Base-by-base conservation (phyloP, 106 monocot species). In the Iris macrosiphon region DNA sequence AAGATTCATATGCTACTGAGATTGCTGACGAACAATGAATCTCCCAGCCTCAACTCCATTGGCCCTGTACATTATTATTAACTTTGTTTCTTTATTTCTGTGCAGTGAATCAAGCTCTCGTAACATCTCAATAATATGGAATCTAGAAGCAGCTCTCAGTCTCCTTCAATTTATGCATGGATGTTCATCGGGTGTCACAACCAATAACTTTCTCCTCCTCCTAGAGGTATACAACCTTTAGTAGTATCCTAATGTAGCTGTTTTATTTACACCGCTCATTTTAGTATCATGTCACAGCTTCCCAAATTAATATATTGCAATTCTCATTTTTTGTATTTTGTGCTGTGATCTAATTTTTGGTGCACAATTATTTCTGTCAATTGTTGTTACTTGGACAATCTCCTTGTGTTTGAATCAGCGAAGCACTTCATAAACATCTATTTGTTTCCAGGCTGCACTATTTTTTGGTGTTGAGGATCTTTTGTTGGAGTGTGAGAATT, bases 401-500 rank as follows among this genome's bases (percentile, higher is more conserved):
- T 48, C 21, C 22, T 15, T 34, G 31, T 9, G 17, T 2, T 46
- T 62, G 46, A 25, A 7, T 41, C 49, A 47, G 14, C 5, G n/a
- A n/a, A n/a, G n/a, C n/a, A n/a, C n/a, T n/a, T n/a, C n/a, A n/a
- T 18, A 14, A 18, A 16, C 15, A 37, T 17, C 37, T 11, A n/a
- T 24, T 21, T 49, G 27, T 40, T 35, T 64, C 15, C 74, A 84
- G 84, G 84, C 63, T 65, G 74, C 79, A 55, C 45, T 84, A 0
- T 84, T 72, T 49, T 84, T 84, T 72, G 84, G 84, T 24, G 75
- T 72, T 11, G 84, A 84, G 37, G 16, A 15, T 20, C 79, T 84
- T 71, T 31, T 71, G n/a, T 64, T 52, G 18, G 68, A 75, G 18
- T 84, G 78, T 52, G 67, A 79, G 23, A 16, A 58, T 41, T 83